These are phyloP conservation scores for Takashimella koratensis DNA, from an alignment of 1,284 basidiomycete genomes.

Conservation along the genomic window DNA sequence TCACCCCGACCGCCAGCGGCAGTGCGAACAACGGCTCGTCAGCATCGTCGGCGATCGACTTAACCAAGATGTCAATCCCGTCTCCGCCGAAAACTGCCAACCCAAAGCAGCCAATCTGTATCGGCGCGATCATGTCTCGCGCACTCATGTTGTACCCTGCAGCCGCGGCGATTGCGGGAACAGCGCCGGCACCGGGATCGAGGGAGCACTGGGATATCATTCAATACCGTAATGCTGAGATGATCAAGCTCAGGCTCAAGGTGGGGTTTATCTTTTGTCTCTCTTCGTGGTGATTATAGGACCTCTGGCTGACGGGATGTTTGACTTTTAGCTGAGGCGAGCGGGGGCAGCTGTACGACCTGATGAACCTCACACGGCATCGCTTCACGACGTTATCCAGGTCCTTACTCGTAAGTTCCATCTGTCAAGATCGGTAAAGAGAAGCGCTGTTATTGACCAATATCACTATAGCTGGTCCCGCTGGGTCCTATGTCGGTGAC, in stretches of 20 bases:
- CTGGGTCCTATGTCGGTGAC: slow-evolving; percentile 61
- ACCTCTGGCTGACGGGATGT: slow-evolving; percentile 11
- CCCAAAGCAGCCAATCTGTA: slow-evolving; percentile 61
- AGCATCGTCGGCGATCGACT: slow-evolving; percentile 26
- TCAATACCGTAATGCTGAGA: slow-evolving; percentile 57
- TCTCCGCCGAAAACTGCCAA: slow-evolving; percentile 20
- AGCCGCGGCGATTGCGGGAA: slow-evolving; percentile 60
- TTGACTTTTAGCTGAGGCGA: slow-evolving; percentile 27
- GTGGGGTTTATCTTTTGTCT: slow-evolving; percentile 44
- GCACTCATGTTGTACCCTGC: slow-evolving; percentile 83
- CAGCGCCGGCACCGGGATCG: slow-evolving; percentile 36
- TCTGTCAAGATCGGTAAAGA: slow-evolving; percentile 52
- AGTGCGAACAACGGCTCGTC: slow-evolving; percentile 12
- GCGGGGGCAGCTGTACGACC: slow-evolving; percentile 54
- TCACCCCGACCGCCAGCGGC: too few relatives aligned
- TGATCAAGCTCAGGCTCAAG: slow-evolving; percentile 69
- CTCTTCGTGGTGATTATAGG: too few relatives aligned
- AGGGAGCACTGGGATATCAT: slow-evolving; percentile 29
- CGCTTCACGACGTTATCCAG: slow-evolving; percentile 69
- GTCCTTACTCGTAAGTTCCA: slow-evolving; percentile 64
- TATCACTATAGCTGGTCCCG: not conserved
- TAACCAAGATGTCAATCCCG: slow-evolving; percentile 23
- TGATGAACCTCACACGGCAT: slow-evolving; percentile 53
- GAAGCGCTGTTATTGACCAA: too few relatives aligned
- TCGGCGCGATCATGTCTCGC: slow-evolving; percentile 74